These are phyloP conservation scores for Hypholoma sublateritium DNA, from an alignment of 768 basidiomycete genomes.

Conservation along the genomic window DNA sequence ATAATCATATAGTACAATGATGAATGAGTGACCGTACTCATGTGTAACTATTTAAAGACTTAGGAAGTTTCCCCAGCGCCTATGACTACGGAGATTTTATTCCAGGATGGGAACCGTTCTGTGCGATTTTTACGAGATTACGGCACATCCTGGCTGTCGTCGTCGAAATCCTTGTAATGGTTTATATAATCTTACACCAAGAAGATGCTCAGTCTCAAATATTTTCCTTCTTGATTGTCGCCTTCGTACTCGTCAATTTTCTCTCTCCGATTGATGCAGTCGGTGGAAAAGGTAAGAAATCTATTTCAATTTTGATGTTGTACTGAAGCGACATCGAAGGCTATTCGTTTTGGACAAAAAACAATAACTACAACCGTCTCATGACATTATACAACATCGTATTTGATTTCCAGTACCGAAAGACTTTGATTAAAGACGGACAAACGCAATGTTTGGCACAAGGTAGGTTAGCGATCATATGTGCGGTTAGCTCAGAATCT, in stretches of 20 bases:
- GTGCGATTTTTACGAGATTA: conserved; percentile 20
- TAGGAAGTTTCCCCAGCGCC: conserved; percentile 11
- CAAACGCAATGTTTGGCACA: conserved; percentile 24
- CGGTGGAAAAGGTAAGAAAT: conserved; percentile 27
- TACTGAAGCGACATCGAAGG: background rate
- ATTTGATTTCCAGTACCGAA: conserved; percentile 34
- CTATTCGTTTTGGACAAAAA: conserved; percentile 39
- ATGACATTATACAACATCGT: conserved; percentile 36
- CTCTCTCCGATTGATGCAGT: conserved; percentile 33
- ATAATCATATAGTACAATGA: background rate
- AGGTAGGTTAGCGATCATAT: conserved; percentile 21
- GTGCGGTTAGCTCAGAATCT: background rate
- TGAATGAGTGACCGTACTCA: background rate
- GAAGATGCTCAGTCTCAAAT: conserved; percentile 9
- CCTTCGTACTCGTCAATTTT: conserved; percentile 29
- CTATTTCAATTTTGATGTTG: background rate
- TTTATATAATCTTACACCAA: conserved; percentile 17
- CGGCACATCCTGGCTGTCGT: conserved; percentile 22
- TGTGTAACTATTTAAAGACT: background rate
- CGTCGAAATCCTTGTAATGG: conserved; percentile 24
- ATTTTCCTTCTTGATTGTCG: conserved; percentile 24
- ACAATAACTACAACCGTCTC: conserved; percentile 36
- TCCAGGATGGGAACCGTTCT: conserved; percentile 34
- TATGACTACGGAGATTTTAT: conserved; percentile 32
- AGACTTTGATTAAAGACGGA: conserved; percentile 38